A percentile compares a stretch with the other conserved stretches of the same genome.
Conservation (phyloP, 2,329 filamentous ascomycete species). For the Fusarium bactridioides region DNA sequence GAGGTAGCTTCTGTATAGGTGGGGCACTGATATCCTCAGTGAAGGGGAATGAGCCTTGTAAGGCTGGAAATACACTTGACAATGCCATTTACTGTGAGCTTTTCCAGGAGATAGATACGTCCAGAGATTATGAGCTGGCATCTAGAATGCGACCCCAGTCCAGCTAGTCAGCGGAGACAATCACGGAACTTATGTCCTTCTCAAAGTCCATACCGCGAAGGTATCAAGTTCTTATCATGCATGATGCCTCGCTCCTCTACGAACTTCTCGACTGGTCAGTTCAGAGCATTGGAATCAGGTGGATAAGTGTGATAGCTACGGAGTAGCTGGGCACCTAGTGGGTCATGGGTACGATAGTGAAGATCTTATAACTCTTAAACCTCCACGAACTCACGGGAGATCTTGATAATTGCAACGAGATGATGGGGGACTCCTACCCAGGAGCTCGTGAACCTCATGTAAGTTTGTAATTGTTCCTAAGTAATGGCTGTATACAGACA, state of each 20-base stretch:
- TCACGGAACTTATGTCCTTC: rapidly evolving
- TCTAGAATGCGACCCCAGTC: rapidly evolving
- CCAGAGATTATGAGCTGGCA: rapidly evolving
- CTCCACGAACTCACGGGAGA: neutral
- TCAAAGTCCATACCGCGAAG: too few relatives aligned
- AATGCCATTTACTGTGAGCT: rapidly evolving
- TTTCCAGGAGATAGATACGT: too few relatives aligned
- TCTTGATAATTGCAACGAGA: neutral
- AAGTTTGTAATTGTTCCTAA: neutral
- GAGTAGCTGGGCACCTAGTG: neutral
- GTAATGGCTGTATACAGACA: rapidly evolving
- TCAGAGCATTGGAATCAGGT: neutral
- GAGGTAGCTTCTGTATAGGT: rapidly evolving
- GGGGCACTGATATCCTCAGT: rapidly evolving
- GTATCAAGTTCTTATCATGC: neutral
- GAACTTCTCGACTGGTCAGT: neutral
- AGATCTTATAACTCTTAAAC: neutral
- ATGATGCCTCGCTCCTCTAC: neutral
- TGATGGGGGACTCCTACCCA: rapidly evolving
- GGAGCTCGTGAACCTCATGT: rapidly evolving
- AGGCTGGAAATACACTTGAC: neutral
- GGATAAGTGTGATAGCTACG: neutral
- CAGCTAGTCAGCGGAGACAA: rapidly evolving
- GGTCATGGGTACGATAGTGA: neutral
- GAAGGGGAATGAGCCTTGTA: neutral